phyloP scores from a whole-genome alignment of 495 filamentous ascomycete species.

The Parachaetomium inaequale region DNA sequence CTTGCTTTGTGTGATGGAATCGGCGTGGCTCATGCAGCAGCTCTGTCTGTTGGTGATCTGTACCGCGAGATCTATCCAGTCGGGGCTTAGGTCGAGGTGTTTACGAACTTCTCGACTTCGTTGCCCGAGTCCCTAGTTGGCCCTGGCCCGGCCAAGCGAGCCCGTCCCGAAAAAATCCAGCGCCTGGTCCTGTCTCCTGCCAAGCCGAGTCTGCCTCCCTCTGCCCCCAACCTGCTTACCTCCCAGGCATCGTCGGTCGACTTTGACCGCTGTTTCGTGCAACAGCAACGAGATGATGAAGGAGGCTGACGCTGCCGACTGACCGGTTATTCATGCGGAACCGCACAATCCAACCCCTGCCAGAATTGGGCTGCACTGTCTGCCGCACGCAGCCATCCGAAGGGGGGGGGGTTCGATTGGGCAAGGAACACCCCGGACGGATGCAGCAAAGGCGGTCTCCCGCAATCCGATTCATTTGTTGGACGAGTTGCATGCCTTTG shows the following conservation, averaged over 20 bases:
- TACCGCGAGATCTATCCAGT: neutral
- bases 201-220: neutral
- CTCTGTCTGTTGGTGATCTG: neutral
- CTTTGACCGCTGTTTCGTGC: constrained; percentile 4
- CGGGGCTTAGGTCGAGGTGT: neutral
- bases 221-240: neutral
- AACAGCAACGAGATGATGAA: neutral
- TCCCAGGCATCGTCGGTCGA: neutral
- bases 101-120: neutral
- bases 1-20: neutral
- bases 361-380: neutral
- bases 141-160: neutral
- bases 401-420: neutral
- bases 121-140: neutral
- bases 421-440: neutral
- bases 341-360: neutral
- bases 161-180: no score
- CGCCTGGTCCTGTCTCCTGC: neutral
- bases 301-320: neutral
- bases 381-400: neutral
- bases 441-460: neutral
- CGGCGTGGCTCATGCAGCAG: neutral
- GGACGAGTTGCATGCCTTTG: neutral
- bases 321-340: neutral
- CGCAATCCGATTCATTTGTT: neutral